Percentiles rank a stretch among this genome's conserved stretches.
These are phyloP conservation scores for Centrapalus pauciflorus DNA, from an alignment of 129 eudicot species.

Conservation along the genomic window DNA sequence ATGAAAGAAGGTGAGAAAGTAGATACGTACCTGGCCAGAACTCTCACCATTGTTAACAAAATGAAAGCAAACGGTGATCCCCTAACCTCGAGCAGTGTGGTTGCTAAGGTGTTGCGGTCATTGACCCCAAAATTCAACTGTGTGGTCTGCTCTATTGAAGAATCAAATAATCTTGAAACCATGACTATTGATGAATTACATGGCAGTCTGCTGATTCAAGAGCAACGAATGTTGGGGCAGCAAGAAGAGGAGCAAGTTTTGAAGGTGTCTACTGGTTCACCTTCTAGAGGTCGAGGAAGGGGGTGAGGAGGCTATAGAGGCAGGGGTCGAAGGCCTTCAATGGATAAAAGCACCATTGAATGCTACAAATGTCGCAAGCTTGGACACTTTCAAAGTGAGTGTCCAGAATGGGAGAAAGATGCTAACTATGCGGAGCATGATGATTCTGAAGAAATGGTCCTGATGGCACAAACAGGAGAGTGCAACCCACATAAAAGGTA, in stretches of 20 bases:
- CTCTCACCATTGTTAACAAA: background rate
- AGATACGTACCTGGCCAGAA: background rate
- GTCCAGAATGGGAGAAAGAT: background rate
- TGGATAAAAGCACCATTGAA: background rate
- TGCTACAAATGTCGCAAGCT: background rate
- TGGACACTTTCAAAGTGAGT: background rate
- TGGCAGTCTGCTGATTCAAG: background rate
- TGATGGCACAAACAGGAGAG: background rate
- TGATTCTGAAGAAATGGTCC: background rate
- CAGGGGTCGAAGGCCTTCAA: background rate
- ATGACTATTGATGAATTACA: background rate
- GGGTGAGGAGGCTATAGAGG: background rate
- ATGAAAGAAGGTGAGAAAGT: background rate
- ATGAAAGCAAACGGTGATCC: background rate
- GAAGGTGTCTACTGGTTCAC: no score
- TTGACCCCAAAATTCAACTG: background rate
- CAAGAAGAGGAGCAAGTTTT: background rate
- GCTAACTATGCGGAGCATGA: background rate
- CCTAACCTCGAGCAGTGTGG: background rate
- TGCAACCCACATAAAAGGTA: background rate
- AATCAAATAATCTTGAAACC: background rate
- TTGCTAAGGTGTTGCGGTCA: background rate
- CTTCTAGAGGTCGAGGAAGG: background rate
- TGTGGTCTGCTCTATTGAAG: no score
- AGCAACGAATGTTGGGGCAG: background rate